A percentile compares a stretch with the other conserved stretches of the same genome.
Conservation (phyloP, 2,329 filamentous ascomycete genomes). For the Penicillium sclerotiorum region DNA sequence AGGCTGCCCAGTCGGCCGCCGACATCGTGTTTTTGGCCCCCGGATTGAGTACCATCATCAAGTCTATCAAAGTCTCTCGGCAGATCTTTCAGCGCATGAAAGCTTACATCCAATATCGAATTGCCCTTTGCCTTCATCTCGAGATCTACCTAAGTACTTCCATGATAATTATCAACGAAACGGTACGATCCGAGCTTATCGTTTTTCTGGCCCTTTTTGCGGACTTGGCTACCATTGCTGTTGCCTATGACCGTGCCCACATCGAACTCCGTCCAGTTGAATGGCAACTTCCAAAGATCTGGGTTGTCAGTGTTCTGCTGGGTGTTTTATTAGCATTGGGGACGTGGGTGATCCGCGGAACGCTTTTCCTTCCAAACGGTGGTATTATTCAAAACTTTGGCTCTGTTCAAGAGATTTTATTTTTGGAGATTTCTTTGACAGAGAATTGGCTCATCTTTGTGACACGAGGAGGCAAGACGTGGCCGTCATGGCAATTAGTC, state of each 20-base stretch:
- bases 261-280: slow-evolving; percentile 74
- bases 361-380: slow-evolving; percentile 68
- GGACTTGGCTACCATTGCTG: slow-evolving; percentile 76
- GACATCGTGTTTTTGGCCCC: slow-evolving; percentile 76
- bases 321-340: slow-evolving; percentile 68
- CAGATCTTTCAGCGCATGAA: slow-evolving; percentile 81
- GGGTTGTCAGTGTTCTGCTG: slow-evolving; percentile 65
- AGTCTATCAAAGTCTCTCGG: slow-evolving; percentile 72
- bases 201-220: slow-evolving; percentile 80
- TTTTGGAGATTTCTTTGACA: slow-evolving; percentile 87
- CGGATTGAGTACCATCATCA: slow-evolving; percentile 70
- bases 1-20: slow-evolving; percentile 71
- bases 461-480: slow-evolving; percentile 78
- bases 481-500: slow-evolving; percentile 74
- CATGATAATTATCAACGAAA: slow-evolving; percentile 80
- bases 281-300: slow-evolving; percentile 81
- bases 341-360: slow-evolving; percentile 73
- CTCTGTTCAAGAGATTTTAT: slow-evolving; percentile 75
- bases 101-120: slow-evolving; percentile 76
- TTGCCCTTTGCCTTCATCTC: slow-evolving; percentile 72
- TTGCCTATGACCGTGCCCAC: slow-evolving; percentile 78
- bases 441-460: slow-evolving; percentile 99
- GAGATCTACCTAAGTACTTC: slow-evolving; percentile 76
- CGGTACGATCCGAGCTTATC: slow-evolving; percentile 70
- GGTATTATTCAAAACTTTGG: slow-evolving; percentile 76